Percentiles rank a stretch among this genome's conserved stretches.
These are phyloP conservation scores for Polyrhizophydium stewartii DNA, from an alignment of 371 early-diverging fungal species.

Conservation along the genomic window DNA sequence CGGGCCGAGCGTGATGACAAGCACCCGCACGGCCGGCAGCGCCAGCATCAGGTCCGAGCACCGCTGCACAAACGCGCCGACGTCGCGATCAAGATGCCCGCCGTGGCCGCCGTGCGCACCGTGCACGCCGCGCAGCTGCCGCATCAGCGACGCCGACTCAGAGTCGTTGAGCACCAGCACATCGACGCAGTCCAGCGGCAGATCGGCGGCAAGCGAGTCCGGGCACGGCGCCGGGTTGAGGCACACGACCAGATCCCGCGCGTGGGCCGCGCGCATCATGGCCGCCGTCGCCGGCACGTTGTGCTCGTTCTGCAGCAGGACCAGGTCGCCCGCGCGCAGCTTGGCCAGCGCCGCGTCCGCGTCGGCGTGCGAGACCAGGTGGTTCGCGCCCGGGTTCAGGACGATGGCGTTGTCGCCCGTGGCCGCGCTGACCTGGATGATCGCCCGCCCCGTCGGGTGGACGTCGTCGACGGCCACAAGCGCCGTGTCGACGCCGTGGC, in stretches of 20 bases:
- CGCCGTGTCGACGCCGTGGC: slow-evolving; percentile 48
- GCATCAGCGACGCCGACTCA: slow-evolving; percentile 48
- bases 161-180: slow-evolving; percentile 78
- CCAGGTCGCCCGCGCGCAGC: slow-evolving; percentile 54
- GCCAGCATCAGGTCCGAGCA: slow-evolving; percentile 9
- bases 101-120: too few relatives aligned
- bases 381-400: slow-evolving; percentile 78
- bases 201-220: slow-evolving; percentile 42
- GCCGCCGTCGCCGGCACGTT: slow-evolving; percentile 53
- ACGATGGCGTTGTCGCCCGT: slow-evolving; percentile 84
- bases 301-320: slow-evolving; percentile 85
- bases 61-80: neutral
- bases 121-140: slow-evolving; percentile 3
- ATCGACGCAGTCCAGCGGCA: slow-evolving; percentile 62
- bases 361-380: slow-evolving; percentile 38
- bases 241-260: slow-evolving; percentile 60
- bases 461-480: slow-evolving; percentile 33
- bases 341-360: slow-evolving; percentile 29
- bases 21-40: slow-evolving; percentile 48
- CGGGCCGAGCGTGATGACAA: slow-evolving; percentile 73
- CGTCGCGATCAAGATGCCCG: neutral
- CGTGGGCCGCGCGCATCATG: slow-evolving; percentile 56
- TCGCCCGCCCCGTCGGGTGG: slow-evolving; percentile 69
- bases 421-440: slow-evolving; percentile 71
- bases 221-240: slow-evolving; percentile 89